A percentile compares a stretch with the other conserved stretches of the same genome.
phyloP scores from a whole-genome alignment of 192 early-diverging fungal genomes.

The Haplosporangium gracile region DNA sequence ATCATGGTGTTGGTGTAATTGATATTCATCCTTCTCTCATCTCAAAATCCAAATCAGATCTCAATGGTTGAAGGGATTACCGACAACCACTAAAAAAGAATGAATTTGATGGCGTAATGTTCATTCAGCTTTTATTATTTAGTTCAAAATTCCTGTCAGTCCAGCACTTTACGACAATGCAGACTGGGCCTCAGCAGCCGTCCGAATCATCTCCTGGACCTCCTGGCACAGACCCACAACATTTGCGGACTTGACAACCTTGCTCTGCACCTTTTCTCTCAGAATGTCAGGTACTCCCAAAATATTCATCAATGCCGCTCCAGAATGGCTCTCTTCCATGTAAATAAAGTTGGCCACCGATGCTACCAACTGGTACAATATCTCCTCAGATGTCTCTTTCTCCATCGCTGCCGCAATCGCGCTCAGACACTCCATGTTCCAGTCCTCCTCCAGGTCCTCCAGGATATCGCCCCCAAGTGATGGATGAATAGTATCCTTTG shows the following conservation, averaged over 20 bases:
- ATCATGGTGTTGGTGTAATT: background rate
- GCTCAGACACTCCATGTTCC: conserved; percentile 76
- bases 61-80: no score
- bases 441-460: conserved; percentile 72
- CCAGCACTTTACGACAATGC: background rate
- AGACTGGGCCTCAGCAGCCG: conserved; percentile 29
- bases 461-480: conserved; percentile 45
- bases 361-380: conserved; percentile 48
- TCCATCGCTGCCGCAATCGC: conserved; percentile 73
- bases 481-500: conserved; percentile 35
- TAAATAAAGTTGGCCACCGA: conserved; percentile 53
- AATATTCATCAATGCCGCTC: conserved; percentile 40
- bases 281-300: conserved; percentile 32
- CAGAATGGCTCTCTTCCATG: conserved; percentile 29
- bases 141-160: no score
- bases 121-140: background rate
- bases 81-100: background rate
- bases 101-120: background rate
- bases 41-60: background rate
- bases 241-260: conserved; percentile 27
- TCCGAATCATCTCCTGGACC: conserved; percentile 49
- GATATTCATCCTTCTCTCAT: background rate
- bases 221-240: conserved; percentile 40
- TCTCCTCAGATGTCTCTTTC: conserved; percentile 70
- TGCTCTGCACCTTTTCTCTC: conserved; percentile 20